phyloP scores from a whole-genome alignment of 257 asterid genomes.

The Cinchona pubescens region DNA sequence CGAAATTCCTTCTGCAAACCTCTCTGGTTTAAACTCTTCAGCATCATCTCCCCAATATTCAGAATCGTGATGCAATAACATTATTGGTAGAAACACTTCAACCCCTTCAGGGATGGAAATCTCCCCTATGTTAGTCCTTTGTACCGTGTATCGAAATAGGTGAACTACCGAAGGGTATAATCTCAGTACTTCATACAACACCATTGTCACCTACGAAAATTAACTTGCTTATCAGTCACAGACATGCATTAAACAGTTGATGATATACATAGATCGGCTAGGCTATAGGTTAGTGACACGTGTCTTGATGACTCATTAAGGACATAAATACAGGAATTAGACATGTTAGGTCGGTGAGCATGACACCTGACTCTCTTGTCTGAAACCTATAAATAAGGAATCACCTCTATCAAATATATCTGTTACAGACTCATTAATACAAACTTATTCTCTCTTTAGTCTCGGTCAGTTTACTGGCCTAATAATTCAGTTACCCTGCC shows the following conservation, averaged over 20 bases:
- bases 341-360: too few species aligned
- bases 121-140: neutral
- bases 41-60: constrained; percentile 18
- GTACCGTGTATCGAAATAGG: neutral
- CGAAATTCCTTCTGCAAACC: constrained; percentile 10
- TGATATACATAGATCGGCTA: too few species aligned
- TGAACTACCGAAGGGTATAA: constrained; percentile 4
- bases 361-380: too few species aligned
- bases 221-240: neutral
- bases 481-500: too few species aligned
- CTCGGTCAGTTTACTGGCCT: too few species aligned
- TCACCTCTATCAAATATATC: too few species aligned
- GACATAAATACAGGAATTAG: too few species aligned
- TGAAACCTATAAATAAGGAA: too few species aligned
- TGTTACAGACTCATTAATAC: too few species aligned
- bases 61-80: constrained; percentile 3
- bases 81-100: constrained; percentile 5
- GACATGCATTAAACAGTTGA: neutral
- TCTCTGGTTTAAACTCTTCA: constrained; percentile 18
- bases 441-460: too few species aligned
- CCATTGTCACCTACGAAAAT: constrained; percentile 6
- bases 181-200: constrained; percentile 17
- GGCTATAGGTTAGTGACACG: too few species aligned
- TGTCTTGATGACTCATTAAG: too few species aligned
- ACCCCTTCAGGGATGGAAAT: constrained; percentile 9